Evolutionary conservation across 1,284 basidiomycete genomes (phyloP).

Genomic region (Cryptococcus jaspeensis): DNA sequence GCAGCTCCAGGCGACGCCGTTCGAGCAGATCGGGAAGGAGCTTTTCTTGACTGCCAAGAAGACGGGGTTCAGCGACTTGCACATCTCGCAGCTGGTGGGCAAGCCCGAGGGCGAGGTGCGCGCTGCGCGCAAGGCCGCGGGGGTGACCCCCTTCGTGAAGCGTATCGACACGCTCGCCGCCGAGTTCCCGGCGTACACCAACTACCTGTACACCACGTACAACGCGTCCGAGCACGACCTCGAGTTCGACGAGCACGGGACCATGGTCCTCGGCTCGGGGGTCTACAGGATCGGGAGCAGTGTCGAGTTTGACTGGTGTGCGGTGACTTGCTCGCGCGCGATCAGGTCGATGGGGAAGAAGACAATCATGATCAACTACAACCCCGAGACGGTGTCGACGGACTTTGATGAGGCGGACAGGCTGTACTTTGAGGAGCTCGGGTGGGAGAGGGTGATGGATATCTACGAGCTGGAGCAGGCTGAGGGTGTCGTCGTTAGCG

Average conservation of each 20-base stretch:
- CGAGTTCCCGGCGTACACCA: conserved; percentile 98
- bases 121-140: conserved; percentile 76
- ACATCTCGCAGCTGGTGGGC: conserved; percentile 76
- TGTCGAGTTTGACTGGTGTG: conserved; percentile 99
- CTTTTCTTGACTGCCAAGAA: conserved; percentile 80
- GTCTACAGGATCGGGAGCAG: conserved; percentile 98
- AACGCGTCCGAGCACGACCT: conserved; percentile 96
- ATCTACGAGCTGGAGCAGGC: conserved; percentile 97
- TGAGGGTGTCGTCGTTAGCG: conserved; percentile 90
- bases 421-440: conserved; percentile 97
- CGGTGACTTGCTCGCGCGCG: conserved; percentile 92
- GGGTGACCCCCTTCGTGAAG: conserved; percentile 96
- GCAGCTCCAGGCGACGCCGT: conserved; percentile 66
- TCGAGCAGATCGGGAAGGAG: conserved; percentile 62
- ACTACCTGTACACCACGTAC: conserved; percentile 99
- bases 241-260: conserved; percentile 92
- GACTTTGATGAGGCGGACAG: conserved; percentile 99
- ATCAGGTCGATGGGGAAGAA: conserved; percentile 87
- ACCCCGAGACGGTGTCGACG: conserved; percentile 98
- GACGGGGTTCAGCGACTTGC: conserved; percentile 91
- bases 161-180: conserved; percentile 99
- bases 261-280: conserved; percentile 98
- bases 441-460: conserved; percentile 98
- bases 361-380: conserved; percentile 99
- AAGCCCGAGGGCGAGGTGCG: conserved; percentile 70